A percentile compares a stretch with the other conserved stretches of the same genome.
Conservation (phyloP, 2,329 filamentous ascomycete species). For the Fusarium annulatum region DNA sequence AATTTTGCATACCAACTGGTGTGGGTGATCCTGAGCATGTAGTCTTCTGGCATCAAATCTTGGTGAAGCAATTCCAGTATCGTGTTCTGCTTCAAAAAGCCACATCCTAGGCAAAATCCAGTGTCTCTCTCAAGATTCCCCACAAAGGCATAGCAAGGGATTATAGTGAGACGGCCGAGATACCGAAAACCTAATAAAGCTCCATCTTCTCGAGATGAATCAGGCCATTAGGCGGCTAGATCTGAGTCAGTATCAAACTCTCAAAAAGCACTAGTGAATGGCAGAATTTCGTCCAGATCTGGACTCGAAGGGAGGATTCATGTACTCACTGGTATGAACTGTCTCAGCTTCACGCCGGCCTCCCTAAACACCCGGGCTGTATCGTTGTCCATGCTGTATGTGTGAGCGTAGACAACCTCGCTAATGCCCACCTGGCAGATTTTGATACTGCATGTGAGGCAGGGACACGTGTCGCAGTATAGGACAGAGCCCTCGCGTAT, state of each 20-base stretch:
- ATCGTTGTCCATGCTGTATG: conserved; percentile 92
- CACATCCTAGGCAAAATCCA: conserved; percentile 26
- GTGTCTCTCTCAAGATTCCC: conserved; percentile 19
- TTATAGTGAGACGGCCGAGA: conserved; percentile 11
- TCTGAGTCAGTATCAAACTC: conserved; percentile 36
- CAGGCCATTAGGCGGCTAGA: conserved; percentile 71
- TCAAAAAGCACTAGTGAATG: background rate
- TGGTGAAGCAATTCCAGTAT: conserved; percentile 20
- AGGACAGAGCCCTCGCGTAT: conserved; percentile 84
- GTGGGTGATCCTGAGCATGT: background rate
- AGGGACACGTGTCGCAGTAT: conserved; percentile 97
- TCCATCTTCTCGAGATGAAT: conserved; percentile 70
- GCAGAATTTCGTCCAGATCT: conserved; percentile 19
- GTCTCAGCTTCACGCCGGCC: conserved; percentile 85
- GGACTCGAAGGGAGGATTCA: conserved; percentile 16
- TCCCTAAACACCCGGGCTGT: conserved; percentile 84
- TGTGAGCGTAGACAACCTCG: conserved; percentile 94
- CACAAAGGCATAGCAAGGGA: conserved; percentile 22
- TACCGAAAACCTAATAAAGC: conserved; percentile 46
- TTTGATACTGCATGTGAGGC: conserved; percentile 97
- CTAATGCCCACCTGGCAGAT: conserved; percentile 96
- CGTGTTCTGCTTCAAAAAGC: conserved; percentile 19
- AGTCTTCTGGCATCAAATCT: background rate
- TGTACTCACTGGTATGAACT: conserved; percentile 82
- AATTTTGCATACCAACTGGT: conserved; percentile 22